Evolutionary conservation across 768 basidiomycete genomes (phyloP).

Genomic region (Tylopilus felleus): DNA sequence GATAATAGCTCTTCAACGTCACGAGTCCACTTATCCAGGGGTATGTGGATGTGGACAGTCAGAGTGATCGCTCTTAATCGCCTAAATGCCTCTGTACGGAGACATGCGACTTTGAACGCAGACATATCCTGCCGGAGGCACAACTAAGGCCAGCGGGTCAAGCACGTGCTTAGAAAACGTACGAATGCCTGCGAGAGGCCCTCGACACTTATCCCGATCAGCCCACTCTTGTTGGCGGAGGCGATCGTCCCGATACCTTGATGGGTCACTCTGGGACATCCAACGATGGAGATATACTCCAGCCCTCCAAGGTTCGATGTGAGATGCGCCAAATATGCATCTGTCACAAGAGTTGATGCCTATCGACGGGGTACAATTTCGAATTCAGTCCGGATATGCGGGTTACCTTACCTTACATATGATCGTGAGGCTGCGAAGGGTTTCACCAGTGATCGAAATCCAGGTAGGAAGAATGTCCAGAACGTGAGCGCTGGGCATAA

Average conservation of each 20-base stretch:
- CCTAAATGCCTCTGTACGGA: conserved; percentile 34
- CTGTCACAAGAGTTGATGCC: conserved; percentile 58
- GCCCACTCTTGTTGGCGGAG: conserved; percentile 40
- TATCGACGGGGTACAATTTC: conserved; percentile 23
- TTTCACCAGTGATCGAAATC: conserved; percentile 42
- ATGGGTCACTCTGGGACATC: conserved; percentile 69
- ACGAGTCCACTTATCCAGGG: conserved; percentile 43
- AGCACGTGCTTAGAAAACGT: conserved; percentile 18
- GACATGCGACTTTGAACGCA: conserved; percentile 41
- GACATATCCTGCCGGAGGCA: conserved; percentile 47
- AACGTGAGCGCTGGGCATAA: conserved; percentile 67
- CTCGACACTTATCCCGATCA: conserved; percentile 59
- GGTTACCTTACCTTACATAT: conserved; percentile 59
- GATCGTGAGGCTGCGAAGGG: conserved; percentile 56
- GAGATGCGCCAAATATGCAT: conserved; percentile 48
- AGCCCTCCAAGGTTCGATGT: conserved; percentile 49
- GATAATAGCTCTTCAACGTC: conserved; percentile 43
- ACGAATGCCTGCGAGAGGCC: conserved; percentile 61
- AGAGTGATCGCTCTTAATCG: conserved; percentile 57
- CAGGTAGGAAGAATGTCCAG: conserved; percentile 49
- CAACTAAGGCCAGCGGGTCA: not conserved
- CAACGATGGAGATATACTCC: conserved; percentile 57
- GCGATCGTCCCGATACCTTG: conserved; percentile 53
- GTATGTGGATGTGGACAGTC: conserved; percentile 40
- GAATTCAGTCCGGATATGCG: not conserved